Conservation (phyloP, 2,329 filamentous ascomycete genomes). For the Xylaria sp. region DNA sequence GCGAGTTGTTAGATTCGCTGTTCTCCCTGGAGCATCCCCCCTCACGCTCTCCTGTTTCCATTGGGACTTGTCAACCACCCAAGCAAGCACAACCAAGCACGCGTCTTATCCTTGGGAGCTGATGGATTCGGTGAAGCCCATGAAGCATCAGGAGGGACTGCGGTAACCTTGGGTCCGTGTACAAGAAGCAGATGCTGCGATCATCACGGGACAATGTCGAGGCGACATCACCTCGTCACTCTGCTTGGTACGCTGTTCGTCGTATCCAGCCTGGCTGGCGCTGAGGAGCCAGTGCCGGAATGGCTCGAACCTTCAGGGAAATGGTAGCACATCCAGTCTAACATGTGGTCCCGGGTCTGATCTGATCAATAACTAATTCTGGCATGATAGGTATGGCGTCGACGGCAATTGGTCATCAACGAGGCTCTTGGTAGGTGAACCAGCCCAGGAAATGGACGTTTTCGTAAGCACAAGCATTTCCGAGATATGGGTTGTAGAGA, state of each 20-base stretch:
- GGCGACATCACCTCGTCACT: conserved; percentile 20
- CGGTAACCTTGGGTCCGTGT: conserved; percentile 31
- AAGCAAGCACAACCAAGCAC: neutral
- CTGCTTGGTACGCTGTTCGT: conserved; percentile 27
- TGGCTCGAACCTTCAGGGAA: conserved; percentile 32
- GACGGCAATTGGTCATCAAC: conserved; percentile 71
- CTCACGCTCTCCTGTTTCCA: neutral
- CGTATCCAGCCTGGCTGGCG: conserved; percentile 24
- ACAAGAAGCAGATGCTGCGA: conserved; percentile 26
- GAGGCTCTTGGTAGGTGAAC: conserved; percentile 45
- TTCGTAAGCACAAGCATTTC: conserved; percentile 63
- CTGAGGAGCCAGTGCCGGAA: conserved; percentile 24
- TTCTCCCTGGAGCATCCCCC: conserved; percentile 9
- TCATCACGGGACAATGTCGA: conserved; percentile 29
- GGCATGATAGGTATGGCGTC: conserved; percentile 29
- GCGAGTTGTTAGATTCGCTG: conserved; percentile 2
- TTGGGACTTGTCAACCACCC: neutral
- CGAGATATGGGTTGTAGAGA: conserved; percentile 64
- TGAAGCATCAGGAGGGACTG: conserved; percentile 28
- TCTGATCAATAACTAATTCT: conserved; percentile 21
- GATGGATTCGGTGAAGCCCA: conserved; percentile 26
- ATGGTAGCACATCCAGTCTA: conserved; percentile 26
- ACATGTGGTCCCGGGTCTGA: neutral
- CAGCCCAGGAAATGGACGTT: conserved; percentile 49
- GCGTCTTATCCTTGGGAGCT: conserved; percentile 15